phyloP scores from a whole-genome alignment of 345 rosid genomes.

The Hibiscus trionum region DNA sequence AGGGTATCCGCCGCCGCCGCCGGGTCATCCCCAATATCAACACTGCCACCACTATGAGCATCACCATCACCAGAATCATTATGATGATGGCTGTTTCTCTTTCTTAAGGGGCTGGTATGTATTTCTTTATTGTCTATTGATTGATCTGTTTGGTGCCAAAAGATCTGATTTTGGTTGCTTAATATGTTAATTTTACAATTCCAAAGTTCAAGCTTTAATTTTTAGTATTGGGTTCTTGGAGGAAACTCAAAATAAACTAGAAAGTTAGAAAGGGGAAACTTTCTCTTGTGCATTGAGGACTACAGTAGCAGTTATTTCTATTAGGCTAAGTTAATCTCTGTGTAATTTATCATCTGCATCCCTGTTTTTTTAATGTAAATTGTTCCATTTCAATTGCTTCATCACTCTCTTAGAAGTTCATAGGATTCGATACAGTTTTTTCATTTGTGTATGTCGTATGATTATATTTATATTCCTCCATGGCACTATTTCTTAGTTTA shows the following conservation, averaged over 20 bases:
- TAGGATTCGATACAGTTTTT: not conserved
- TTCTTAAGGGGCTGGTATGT: conserved; percentile 71
- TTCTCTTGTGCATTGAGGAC: not conserved
- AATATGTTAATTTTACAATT: not conserved
- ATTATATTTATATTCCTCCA: not conserved
- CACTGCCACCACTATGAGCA: conserved; percentile 39
- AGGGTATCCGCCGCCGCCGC: conserved; percentile 38
- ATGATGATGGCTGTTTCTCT: conserved; percentile 45
- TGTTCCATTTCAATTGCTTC: not conserved
- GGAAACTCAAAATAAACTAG: not conserved
- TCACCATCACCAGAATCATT: conserved; percentile 40
- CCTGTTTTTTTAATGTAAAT: not conserved
- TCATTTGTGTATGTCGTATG: not conserved
- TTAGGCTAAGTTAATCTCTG: not conserved
- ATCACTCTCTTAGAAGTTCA: not conserved
- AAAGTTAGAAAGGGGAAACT: not conserved
- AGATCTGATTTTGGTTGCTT: not conserved
- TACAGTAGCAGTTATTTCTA: not conserved
- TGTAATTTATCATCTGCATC: not conserved
- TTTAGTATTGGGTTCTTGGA: not conserved
- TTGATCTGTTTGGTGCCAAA: not conserved
- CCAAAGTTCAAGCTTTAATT: not conserved
- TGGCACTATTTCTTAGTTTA: not conserved
- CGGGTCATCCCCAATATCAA: conserved; percentile 35
- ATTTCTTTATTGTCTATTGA: too few relatives aligned